A percentile compares a stretch with the other conserved stretches of the same genome.
phyloP scores from a whole-genome alignment of 768 basidiomycete species.

The Serendipita sp. region DNA sequence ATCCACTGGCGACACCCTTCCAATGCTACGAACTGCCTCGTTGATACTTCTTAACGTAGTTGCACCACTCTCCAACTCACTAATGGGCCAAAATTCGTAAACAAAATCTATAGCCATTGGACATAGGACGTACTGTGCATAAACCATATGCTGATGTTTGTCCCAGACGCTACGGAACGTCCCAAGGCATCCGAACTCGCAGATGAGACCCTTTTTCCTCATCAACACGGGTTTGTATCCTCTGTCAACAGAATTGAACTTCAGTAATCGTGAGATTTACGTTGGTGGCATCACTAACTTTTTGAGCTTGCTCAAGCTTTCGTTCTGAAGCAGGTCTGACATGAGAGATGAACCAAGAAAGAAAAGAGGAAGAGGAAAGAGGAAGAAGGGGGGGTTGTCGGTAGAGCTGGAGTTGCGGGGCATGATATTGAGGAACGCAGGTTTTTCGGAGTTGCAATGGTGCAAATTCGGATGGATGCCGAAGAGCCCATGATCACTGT shows the following conservation, averaged over 20 bases:
- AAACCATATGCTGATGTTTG: neutral
- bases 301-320: neutral
- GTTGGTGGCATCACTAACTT: neutral
- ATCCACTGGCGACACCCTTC: neutral
- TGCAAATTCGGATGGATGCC: neutral
- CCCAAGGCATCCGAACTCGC: neutral
- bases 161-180: neutral
- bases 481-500: neutral
- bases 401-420: neutral
- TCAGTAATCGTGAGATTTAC: neutral
- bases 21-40: neutral
- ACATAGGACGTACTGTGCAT: neutral
- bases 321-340: neutral
- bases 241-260: neutral
- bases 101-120: neutral
- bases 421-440: conserved; percentile 2
- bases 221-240: neutral
- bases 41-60: neutral
- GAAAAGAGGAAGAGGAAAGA: neutral
- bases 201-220: neutral
- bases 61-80: neutral
- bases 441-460: neutral
- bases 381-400: neutral
- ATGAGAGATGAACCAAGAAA: neutral
- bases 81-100: neutral